phyloP scores from a whole-genome alignment of 1,139 yeast genomes.

The Protomyces macrosporus region DNA sequence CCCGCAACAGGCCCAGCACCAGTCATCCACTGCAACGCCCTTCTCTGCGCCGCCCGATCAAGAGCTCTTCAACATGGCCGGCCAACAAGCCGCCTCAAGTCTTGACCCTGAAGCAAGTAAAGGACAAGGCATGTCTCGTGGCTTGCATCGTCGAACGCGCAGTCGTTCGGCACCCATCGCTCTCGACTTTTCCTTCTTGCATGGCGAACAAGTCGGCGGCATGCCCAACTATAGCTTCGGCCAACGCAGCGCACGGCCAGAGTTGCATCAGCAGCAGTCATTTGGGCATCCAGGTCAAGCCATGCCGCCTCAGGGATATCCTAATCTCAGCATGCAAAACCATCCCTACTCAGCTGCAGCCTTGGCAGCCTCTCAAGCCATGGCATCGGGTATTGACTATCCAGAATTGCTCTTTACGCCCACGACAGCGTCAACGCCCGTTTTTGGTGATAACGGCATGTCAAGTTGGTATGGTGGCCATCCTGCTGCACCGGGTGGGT shows the following conservation, averaged over 20 bases:
- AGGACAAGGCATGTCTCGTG: background rate
- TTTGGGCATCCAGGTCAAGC: background rate
- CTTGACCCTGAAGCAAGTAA: background rate
- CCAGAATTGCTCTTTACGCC: background rate
- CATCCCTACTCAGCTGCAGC: background rate
- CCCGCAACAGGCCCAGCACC: background rate
- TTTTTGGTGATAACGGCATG: background rate
- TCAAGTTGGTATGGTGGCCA: background rate
- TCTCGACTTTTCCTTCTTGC: conserved; percentile 29
- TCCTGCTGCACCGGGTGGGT: background rate
- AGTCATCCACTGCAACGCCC: background rate
- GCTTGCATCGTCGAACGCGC: conserved; percentile 31
- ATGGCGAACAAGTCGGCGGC: conserved; percentile 10
- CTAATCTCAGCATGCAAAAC: background rate
- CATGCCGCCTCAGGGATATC: background rate
- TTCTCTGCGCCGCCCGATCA: background rate
- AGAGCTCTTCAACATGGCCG: background rate
- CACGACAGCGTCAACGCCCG: background rate
- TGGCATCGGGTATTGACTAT: background rate
- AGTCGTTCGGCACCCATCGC: conserved; percentile 32
- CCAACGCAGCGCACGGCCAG: background rate
- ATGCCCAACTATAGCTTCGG: background rate
- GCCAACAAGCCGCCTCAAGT: background rate
- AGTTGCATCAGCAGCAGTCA: background rate
- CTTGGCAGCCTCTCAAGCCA: background rate